Base-by-base conservation (phyloP, 345 rosid genomes). In the Turnera subulata region DNA sequence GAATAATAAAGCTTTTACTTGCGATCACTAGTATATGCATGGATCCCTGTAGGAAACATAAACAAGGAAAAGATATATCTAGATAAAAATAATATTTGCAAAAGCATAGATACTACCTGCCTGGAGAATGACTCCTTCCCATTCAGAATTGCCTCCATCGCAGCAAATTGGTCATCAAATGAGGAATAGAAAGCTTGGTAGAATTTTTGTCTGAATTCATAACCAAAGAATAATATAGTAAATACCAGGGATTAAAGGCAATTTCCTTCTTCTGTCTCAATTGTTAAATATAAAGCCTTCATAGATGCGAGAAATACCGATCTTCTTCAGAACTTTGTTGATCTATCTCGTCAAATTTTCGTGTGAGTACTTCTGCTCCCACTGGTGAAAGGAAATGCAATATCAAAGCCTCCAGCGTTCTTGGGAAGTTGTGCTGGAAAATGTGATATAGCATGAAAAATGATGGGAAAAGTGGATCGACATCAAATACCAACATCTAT, bases 81-180 rank as follows among this genome's bases (percentile, higher is more conserved):
- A 3, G 35, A 29, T 29, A 3, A 29, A 29, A 8, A 29, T 3
- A 29, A 29, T 4, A 29, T 29, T 29, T 29, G 35, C 35, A 29
- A 44, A 59, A 63, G 51, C 46, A 64, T 10, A n/a, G 25, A 23
- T 50, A 55, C 50, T 73, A 93, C 99, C 97, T 79, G 77, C 57
- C 55, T 69, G 32, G 98, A 88, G 75, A 84, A 89, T 32, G 74
- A 58, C 58, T 89, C 97, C 74, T 89, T 92, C 67, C 78, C 81
- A 22, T 69, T 80, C 65, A 92, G 67, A 51, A 89, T 83, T 46
- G 82, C 79, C 77, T 86, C 91, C 97, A 89, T 89, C 2, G 89
- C 97, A 70, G 86, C 81, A 69, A 81, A 82, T 69, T 89, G 88
- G 73, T 89, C 89, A 64, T 89, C 91, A 58, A 89, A 85, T 39